Percentiles rank a stretch among this genome's conserved stretches.
These are phyloP conservation scores for Cryphonectria parasitica DNA, from an alignment of 2,329 filamentous ascomycete species.

Conservation along the genomic window DNA sequence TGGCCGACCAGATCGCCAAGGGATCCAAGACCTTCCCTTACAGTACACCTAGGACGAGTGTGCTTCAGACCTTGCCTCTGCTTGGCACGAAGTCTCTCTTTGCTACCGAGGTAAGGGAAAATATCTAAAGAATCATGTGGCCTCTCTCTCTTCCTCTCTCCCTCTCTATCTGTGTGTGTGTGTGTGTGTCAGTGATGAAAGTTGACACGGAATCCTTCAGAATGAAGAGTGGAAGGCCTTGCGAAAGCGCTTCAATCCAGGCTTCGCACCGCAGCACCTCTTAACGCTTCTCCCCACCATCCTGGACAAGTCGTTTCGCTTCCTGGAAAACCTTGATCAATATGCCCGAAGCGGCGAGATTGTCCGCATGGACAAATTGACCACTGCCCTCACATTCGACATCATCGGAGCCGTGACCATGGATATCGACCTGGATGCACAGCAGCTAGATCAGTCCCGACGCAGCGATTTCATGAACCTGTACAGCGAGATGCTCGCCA, in stretches of 20 bases:
- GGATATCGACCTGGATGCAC: constrained; percentile 1
- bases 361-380: constrained; percentile 37
- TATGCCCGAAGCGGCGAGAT: constrained; percentile 35
- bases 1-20: constrained; percentile 44
- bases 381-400: constrained; percentile 44
- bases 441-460: background rate
- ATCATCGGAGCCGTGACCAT: constrained; percentile 35
- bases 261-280: constrained; percentile 45
- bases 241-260: constrained; percentile 43
- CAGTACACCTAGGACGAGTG: constrained; percentile 39
- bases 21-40: constrained; percentile 39
- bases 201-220: constrained; percentile 8
- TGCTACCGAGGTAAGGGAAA: background rate
- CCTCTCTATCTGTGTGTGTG: no score
- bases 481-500: constrained; percentile 30
- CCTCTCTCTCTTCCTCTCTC: no score
- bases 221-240: constrained; percentile 39
- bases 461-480: constrained; percentile 3
- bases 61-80: constrained; percentile 31
- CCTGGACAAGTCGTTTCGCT: constrained; percentile 40
- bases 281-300: constrained; percentile 42
- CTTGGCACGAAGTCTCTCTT: background rate
- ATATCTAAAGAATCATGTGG: no score
- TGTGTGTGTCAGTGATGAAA: no score
- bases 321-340: constrained; percentile 39